Conservation (phyloP, 208 protist genomes). For the Lotmaria passim region DNA sequence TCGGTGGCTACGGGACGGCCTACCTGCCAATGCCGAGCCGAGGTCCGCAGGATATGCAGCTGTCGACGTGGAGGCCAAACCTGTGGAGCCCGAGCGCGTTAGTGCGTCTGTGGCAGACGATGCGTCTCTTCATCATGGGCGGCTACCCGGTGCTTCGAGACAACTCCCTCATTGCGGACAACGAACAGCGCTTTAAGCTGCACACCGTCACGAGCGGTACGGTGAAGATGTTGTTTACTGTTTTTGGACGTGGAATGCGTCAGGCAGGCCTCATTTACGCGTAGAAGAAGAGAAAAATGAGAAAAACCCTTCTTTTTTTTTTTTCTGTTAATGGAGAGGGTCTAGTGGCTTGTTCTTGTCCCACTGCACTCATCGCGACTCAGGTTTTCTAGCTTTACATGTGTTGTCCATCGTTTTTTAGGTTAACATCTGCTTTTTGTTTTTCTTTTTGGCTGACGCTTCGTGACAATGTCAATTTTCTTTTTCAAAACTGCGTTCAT, state of each 20-base stretch:
- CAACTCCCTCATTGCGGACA: constrained; percentile 80
- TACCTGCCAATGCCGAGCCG: constrained; percentile 73
- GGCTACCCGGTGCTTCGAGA: constrained; percentile 85
- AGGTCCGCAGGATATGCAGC: constrained; percentile 63
- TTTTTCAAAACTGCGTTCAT: no score
- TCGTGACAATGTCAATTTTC: no score
- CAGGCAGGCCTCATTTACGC: constrained; percentile 44
- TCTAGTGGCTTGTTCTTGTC: neutral
- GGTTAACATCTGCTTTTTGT: neutral
- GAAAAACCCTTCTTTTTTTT: no score
- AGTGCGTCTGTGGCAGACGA: constrained; percentile 55
- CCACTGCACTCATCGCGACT: no score
- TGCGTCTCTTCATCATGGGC: constrained; percentile 75
- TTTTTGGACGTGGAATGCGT: constrained; percentile 77
- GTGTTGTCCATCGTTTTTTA: neutral
- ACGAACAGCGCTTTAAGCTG: constrained; percentile 84
- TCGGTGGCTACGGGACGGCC: constrained; percentile 85
- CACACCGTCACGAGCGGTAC: constrained; percentile 80
- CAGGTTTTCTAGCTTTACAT: no score
- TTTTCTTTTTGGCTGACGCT: constrained; percentile 1
- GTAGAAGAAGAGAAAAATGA: no score
- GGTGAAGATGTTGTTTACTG: constrained; percentile 69
- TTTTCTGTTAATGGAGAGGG: neutral
- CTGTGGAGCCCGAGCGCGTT: constrained; percentile 80
- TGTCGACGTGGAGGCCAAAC: constrained; percentile 79